Evolutionary conservation across 2,329 filamentous ascomycete species (phyloP).

Genomic region (Chrysoporthe puriensis): DNA sequence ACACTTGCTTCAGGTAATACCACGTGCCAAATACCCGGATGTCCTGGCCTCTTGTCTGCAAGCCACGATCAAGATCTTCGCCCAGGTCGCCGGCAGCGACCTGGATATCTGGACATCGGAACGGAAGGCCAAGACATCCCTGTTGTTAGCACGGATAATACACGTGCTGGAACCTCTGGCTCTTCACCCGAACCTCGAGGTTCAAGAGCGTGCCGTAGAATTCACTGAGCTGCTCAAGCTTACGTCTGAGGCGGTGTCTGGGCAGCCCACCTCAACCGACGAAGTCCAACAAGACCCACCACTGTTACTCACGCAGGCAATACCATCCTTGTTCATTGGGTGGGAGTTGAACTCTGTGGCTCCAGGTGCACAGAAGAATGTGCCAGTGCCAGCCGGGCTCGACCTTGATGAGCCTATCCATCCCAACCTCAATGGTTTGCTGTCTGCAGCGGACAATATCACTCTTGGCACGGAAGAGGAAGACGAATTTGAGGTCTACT

Average conservation of each 20-base stretch:
- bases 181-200: slow-evolving; percentile 84
- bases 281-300: slow-evolving; percentile 69
- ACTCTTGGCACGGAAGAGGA: slow-evolving; percentile 56
- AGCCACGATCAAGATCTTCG: slow-evolving; percentile 83
- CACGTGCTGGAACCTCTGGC: slow-evolving; percentile 80
- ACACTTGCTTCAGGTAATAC: slow-evolving; percentile 69
- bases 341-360: slow-evolving; percentile 93
- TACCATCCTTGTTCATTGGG: slow-evolving; percentile 84
- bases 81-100: slow-evolving; percentile 69
- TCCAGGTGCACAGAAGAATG: slow-evolving; percentile 78
- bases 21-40: slow-evolving; percentile 61
- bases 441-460: slow-evolving; percentile 61
- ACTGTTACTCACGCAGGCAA: slow-evolving; percentile 83
- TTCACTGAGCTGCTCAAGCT: slow-evolving; percentile 89
- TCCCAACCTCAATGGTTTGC: slow-evolving; percentile 67
- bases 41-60: slow-evolving; percentile 82
- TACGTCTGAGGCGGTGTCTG: slow-evolving; percentile 77
- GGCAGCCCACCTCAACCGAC: slow-evolving; percentile 62
- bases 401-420: slow-evolving; percentile 86
- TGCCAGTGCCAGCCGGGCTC: slow-evolving; percentile 75
- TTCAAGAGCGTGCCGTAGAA: slow-evolving; percentile 92
- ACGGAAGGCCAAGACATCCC: slow-evolving; percentile 72
- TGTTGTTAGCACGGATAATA: slow-evolving; percentile 81
- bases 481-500: slow-evolving; percentile 70
- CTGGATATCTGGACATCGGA: slow-evolving; percentile 70